Evolutionary conservation across 495 filamentous ascomycete genomes (phyloP).

Genomic region (Hypoxylon cercidicola): DNA sequence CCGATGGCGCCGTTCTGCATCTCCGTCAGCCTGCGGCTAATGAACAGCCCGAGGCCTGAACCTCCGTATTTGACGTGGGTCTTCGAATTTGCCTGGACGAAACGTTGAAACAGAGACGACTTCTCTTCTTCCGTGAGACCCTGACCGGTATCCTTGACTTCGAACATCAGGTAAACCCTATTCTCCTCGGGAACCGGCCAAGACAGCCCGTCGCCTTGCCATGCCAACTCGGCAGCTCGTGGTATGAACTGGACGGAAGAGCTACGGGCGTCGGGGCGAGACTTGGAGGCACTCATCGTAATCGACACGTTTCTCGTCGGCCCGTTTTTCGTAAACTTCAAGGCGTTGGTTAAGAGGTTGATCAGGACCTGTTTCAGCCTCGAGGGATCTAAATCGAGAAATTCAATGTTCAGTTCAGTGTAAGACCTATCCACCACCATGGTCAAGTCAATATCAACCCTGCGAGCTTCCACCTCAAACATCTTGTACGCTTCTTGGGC

Average conservation of each 20-base stretch:
- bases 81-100: slow-evolving; percentile 78
- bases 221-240: slow-evolving; percentile 57
- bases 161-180: slow-evolving; percentile 72
- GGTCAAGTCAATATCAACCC: slow-evolving; percentile 73
- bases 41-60: slow-evolving; percentile 84
- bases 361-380: slow-evolving; percentile 82
- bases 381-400: slow-evolving; percentile 81
- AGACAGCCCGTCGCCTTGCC: slow-evolving; percentile 59
- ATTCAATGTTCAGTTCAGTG: slow-evolving; percentile 69
- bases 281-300: slow-evolving; percentile 71
- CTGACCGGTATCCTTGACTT: slow-evolving; percentile 81
- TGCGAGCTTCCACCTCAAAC: slow-evolving; percentile 80
- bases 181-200: slow-evolving; percentile 75
- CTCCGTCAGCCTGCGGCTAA: slow-evolving; percentile 79
- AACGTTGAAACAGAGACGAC: slow-evolving; percentile 79
- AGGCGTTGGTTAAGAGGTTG: slow-evolving; percentile 80
- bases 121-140: slow-evolving; percentile 79
- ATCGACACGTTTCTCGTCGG: slow-evolving; percentile 72
- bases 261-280: slow-evolving; percentile 58
- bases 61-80: slow-evolving; percentile 87
- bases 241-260: slow-evolving; percentile 64
- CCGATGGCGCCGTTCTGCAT: slow-evolving; percentile 87
- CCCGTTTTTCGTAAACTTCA: slow-evolving; percentile 76
- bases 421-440: slow-evolving; percentile 75
- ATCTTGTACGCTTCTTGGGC: slow-evolving; percentile 78